Conservation (phyloP, 768 basidiomycete genomes). For the Vararia minispora region DNA sequence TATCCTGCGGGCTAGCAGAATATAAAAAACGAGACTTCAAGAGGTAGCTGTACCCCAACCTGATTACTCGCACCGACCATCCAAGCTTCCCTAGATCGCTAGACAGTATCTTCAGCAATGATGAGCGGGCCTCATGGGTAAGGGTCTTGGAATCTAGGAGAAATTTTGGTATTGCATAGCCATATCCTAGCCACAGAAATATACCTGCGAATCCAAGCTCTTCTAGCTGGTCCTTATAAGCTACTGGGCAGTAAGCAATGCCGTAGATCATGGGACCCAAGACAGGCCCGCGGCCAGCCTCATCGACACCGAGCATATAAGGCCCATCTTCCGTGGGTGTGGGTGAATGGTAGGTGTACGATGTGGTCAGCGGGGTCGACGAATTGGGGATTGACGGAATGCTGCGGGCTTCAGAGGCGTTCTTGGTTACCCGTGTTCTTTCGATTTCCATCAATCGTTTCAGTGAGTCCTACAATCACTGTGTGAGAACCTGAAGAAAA, state of each 20-base stretch:
- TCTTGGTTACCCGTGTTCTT: too few species aligned
- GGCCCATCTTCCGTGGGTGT: slow-evolving; percentile 59
- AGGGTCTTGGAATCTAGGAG: slow-evolving; percentile 87
- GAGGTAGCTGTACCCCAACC: too few species aligned
- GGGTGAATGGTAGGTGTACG: slow-evolving; percentile 72
- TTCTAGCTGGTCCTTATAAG: slow-evolving; percentile 66
- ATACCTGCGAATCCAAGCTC: slow-evolving; percentile 84
- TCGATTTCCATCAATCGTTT: too few species aligned
- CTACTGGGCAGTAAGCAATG: slow-evolving; percentile 81
- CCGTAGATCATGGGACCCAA: slow-evolving; percentile 95
- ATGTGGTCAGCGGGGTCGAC: slow-evolving; percentile 45
- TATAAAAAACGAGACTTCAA: slow-evolving; percentile 1
- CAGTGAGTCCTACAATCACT: too few species aligned
- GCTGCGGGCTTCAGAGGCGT: slow-evolving; percentile 4
- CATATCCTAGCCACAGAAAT: slow-evolving; percentile 5
- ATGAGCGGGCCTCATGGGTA: slow-evolving; percentile 54
- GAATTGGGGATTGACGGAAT: slow-evolving; percentile 52
- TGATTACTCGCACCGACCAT: slow-evolving; percentile 67
- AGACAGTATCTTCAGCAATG: slow-evolving; percentile 54
- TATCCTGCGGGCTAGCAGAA: slow-evolving; percentile 66
- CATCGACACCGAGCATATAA: slow-evolving; percentile 97
- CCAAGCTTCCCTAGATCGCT: slow-evolving; percentile 62
- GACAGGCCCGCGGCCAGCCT: slow-evolving; percentile 93
- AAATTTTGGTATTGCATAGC: background rate
- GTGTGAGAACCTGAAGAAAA: too few species aligned